These are phyloP conservation scores for Plasmodium gonderi DNA, from an alignment of 169 alveolate species.

Conservation along the genomic window DNA sequence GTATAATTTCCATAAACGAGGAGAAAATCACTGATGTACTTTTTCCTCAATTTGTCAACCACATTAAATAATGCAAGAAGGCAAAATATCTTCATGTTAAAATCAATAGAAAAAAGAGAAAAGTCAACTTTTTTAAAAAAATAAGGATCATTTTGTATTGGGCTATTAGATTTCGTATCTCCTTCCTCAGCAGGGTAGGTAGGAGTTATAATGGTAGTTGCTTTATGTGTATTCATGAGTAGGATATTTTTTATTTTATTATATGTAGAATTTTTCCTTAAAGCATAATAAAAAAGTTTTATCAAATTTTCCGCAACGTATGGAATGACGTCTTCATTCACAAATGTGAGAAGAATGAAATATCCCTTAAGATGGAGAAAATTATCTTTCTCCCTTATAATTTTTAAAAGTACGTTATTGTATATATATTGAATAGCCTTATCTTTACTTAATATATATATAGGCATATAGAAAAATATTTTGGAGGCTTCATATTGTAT, in stretches of 20 bases:
- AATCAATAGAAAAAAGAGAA: slow-evolving; percentile 30
- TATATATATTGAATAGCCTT: slow-evolving; percentile 36
- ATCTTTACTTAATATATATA: slow-evolving; percentile 5
- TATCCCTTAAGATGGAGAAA: slow-evolving; percentile 67
- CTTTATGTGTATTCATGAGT: neutral
- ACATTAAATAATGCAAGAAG: slow-evolving; percentile 45
- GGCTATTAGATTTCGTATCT: neutral
- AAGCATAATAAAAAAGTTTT: slow-evolving; percentile 3
- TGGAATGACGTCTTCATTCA: slow-evolving; percentile 31
- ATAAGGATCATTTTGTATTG: neutral
- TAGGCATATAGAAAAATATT: slow-evolving; percentile 62
- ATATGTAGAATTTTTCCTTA: slow-evolving; percentile 43
- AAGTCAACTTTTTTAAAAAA: slow-evolving; percentile 25
- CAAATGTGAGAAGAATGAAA: slow-evolving; percentile 39
- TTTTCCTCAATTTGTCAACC: slow-evolving; percentile 31
- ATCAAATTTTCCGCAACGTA: neutral
- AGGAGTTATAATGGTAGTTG: neutral
- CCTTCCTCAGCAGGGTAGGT: neutral
- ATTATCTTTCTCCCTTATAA: slow-evolving; percentile 36
- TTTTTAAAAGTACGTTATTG: slow-evolving; percentile 16
- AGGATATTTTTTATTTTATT: slow-evolving; percentile 3
- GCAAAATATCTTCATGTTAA: slow-evolving; percentile 59
- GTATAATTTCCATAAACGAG: slow-evolving; percentile 13
- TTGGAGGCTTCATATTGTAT: slow-evolving; percentile 73
- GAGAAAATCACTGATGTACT: slow-evolving; percentile 26